Conservation (phyloP, 23 red algal species). For the Gracilaria caudata region DNA sequence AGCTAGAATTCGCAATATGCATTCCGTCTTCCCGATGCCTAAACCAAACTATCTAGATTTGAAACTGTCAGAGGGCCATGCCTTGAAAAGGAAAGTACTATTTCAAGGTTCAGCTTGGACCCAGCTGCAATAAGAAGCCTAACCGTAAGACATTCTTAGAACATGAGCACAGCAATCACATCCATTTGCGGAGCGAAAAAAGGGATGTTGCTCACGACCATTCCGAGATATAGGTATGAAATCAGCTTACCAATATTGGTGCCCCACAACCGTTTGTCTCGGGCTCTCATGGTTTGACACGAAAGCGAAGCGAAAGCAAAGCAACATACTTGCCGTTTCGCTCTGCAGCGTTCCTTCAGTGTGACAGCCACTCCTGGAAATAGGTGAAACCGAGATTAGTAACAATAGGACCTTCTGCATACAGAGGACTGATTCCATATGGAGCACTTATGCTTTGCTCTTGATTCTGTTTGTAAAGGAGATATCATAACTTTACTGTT, state of each 20-base stretch:
- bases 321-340: not conserved
- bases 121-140: not conserved
- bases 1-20: too few relatives aligned
- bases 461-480: not conserved
- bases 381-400: not conserved
- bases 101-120: not conserved
- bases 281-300: conserved; percentile 3
- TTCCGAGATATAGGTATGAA: not conserved
- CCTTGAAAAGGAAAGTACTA: too few relatives aligned
- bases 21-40: too few relatives aligned
- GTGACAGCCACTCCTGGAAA: not conserved
- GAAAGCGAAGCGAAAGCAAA: not conserved
- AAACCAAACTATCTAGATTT: too few relatives aligned
- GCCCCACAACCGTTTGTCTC: not conserved
- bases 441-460: not conserved
- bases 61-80: too few relatives aligned
- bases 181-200: not conserved
- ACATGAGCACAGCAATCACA: not conserved
- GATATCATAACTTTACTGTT: not conserved
- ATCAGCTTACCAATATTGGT: not conserved
- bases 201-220: not conserved
- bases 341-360: not conserved
- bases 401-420: not conserved
- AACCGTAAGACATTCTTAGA: not conserved
- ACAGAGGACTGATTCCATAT: not conserved